Percentiles rank a stretch among this genome's conserved stretches.
Conservation (phyloP, 441 rosid genomes). For the Adansonia rubrostipa region DNA sequence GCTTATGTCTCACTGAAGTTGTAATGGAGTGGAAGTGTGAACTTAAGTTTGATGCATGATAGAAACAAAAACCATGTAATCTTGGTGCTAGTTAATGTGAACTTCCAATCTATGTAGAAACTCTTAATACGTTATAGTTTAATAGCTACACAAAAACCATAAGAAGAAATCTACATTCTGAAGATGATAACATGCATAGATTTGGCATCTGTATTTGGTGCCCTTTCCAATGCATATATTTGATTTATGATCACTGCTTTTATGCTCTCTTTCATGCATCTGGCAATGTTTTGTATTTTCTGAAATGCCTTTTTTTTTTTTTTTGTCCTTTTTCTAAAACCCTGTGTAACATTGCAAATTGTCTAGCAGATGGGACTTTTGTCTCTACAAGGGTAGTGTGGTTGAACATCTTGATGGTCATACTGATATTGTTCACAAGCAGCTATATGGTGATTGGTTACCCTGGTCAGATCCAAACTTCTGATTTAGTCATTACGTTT, state of each 20-base stretch:
- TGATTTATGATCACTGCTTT: background rate
- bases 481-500: background rate
- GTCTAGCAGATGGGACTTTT: conserved; percentile 92
- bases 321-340: background rate
- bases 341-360: conserved; percentile 29
- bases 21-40: background rate
- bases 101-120: background rate
- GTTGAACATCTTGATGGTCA: conserved; percentile 96
- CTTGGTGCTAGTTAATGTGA: background rate
- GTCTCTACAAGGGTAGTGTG: conserved; percentile 88
- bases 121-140: background rate
- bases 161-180: background rate
- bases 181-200: background rate
- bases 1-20: background rate
- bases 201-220: background rate
- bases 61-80: conserved; percentile 7
- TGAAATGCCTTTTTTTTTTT: background rate
- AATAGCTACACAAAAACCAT: conserved; percentile 11
- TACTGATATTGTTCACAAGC: conserved; percentile 91
- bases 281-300: background rate
- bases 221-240: background rate
- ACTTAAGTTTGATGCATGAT: conserved; percentile 8
- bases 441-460: conserved; percentile 82
- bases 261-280: conserved; percentile 11
- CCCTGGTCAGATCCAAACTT: conserved; percentile 67